Evolutionary conservation across 768 basidiomycete genomes (phyloP), one percentile per base, ranked within the genome.

Genomic region (Phylloporus scabripes): DNA sequence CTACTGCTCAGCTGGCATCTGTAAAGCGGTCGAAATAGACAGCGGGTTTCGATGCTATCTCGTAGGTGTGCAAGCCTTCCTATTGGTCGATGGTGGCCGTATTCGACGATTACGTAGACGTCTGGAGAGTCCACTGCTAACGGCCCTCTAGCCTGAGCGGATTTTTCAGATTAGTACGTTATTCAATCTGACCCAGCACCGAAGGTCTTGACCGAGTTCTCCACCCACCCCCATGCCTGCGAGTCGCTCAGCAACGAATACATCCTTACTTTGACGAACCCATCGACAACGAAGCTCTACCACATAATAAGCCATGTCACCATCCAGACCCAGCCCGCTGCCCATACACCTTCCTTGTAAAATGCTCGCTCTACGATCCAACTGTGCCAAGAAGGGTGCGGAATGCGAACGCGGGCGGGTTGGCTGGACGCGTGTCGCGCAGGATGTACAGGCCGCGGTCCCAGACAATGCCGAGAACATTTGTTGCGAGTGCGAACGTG

Each of bases 381-480:
- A n/a, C n/a, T n/a, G n/a, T n/a, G n/a, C n/a, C 17, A 36, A 46
- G 4, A 14, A 38, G 20, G 11, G 20, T 46, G n/a, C 20, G 7
- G n/a, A 2, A 52, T 20, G 6, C 60, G 68, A 20, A 82, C 17
- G 60, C 54, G 2, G 51, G 21, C 9, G 59, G 68, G n/a, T 75
- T 72, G 1, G 60, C 52, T 4, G 72, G 68, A 17, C 76, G 74
- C 4, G 69, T 70, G 52, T 76, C 74, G 10, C 55, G 60, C 8
- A 65, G 58, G 11, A 65, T 20, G 34, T 59, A 51, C n/a, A 58
- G n/a, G 29, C 58, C 55, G 21, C 63, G 56, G 41, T 74, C 67
- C 82, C 83, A 85, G 17, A 78, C 80, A 45, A 70, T 57, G 5
- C 83, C 83, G 15, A 83, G 78, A n/a, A 79, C 58, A 52, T 75